Evolutionary conservation across 2,329 filamentous ascomycete species (phyloP).

Genomic region (Talaromyces pinophilus): DNA sequence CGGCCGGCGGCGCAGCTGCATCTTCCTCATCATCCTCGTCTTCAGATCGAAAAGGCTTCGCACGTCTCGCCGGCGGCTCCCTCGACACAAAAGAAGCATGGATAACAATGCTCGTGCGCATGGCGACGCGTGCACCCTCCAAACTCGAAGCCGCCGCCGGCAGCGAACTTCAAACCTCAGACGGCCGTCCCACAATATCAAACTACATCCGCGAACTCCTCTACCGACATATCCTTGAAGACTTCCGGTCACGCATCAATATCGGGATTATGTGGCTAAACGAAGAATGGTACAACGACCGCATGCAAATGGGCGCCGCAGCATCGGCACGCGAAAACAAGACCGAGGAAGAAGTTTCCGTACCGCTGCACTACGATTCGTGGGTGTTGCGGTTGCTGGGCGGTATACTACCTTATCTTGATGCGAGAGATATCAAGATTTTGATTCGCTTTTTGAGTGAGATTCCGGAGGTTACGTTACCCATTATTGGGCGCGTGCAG

Average conservation of each 20-base stretch:
- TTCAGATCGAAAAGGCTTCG: conserved; percentile 61
- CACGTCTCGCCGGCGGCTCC: conserved; percentile 77
- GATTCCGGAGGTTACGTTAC: conserved; percentile 73
- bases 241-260: conserved; percentile 87
- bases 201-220: conserved; percentile 76
- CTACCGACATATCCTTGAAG: conserved; percentile 83
- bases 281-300: conserved; percentile 97
- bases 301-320: conserved; percentile 54
- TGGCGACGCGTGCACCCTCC: conserved; percentile 76
- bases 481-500: conserved; percentile 71
- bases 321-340: conserved; percentile 44
- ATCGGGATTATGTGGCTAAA: conserved; percentile 91
- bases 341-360: conserved; percentile 51
- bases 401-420: conserved; percentile 86
- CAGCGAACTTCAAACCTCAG: conserved; percentile 29
- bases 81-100: conserved; percentile 82
- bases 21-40: background rate
- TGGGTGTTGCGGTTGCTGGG: conserved; percentile 83
- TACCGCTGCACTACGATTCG: conserved; percentile 67
- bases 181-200: conserved; percentile 43
- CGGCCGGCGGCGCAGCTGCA: background rate
- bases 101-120: conserved; percentile 80
- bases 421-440: conserved; percentile 77
- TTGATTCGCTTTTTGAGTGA: conserved; percentile 90
- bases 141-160: conserved; percentile 61